Percentiles rank a stretch among this genome's conserved stretches.
Conservation (phyloP, 2,329 filamentous ascomycete species). For the Nannizziopsis barbatae region DNA sequence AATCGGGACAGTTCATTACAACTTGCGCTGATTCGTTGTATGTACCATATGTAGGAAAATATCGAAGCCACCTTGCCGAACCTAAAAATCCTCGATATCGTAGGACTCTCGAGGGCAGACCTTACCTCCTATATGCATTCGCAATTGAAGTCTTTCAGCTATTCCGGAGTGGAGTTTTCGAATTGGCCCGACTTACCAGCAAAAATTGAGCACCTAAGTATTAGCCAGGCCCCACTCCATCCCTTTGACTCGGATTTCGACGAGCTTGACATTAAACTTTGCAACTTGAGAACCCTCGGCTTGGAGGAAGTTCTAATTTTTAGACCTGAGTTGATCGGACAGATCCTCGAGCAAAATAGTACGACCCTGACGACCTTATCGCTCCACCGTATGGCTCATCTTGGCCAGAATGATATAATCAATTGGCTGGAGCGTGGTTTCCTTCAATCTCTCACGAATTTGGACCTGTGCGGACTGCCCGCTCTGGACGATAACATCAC, state of each 20-base stretch:
- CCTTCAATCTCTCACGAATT: slow-evolving; percentile 19
- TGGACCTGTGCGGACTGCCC: slow-evolving; percentile 22
- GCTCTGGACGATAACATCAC: slow-evolving; percentile 22
- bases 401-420: slow-evolving; percentile 10
- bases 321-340: too few species aligned
- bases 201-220: too few species aligned
- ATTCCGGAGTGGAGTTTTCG: too few species aligned
- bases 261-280: too few species aligned
- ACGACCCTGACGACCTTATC: neutral
- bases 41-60: slow-evolving; percentile 1
- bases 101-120: neutral
- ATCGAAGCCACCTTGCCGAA: slow-evolving; percentile 1
- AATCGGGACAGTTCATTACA: neutral
- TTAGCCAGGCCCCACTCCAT: too few species aligned
- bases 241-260: too few species aligned
- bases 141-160: too few species aligned
- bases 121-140: too few species aligned
- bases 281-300: too few species aligned
- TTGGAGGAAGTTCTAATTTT: too few species aligned
- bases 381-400: neutral
- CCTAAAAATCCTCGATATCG: neutral
- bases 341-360: too few species aligned
- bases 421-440: slow-evolving; percentile 15
- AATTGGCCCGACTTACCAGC: too few species aligned
- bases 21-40: neutral